phyloP scores from a whole-genome alignment of 2,329 filamentous ascomycete genomes.

The Berkeleyomyces rouxiae region DNA sequence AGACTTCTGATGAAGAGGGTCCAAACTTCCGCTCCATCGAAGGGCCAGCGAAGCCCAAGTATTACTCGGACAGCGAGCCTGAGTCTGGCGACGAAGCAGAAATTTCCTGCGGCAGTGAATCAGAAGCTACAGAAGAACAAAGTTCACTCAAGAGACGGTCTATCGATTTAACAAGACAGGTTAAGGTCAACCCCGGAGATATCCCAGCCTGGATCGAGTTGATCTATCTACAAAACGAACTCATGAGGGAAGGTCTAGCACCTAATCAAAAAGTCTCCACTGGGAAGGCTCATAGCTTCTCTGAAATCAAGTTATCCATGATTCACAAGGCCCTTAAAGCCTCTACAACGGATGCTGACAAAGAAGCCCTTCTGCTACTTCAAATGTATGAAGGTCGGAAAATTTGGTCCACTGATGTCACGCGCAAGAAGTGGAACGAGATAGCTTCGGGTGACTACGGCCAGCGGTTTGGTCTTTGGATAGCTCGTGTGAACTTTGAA shows the following conservation, averaged over 20 bases:
- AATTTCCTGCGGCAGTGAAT: not conserved
- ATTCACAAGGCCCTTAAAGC: constrained; percentile 60
- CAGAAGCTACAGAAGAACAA: constrained; percentile 20
- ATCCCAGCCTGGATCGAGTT: constrained; percentile 60
- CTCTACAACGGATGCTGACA: constrained; percentile 28
- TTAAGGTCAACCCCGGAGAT: constrained; percentile 50
- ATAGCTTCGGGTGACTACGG: constrained; percentile 25
- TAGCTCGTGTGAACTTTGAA: constrained; percentile 52
- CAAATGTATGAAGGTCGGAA: constrained; percentile 59
- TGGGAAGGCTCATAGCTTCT: constrained; percentile 50
- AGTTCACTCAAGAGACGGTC: constrained; percentile 36
- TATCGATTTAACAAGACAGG: constrained; percentile 43
- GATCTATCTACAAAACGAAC: constrained; percentile 58
- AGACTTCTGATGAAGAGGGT: constrained; percentile 27
- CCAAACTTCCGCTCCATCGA: constrained; percentile 50
- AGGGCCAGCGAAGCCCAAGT: constrained; percentile 38
- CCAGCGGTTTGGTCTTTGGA: constrained; percentile 50
- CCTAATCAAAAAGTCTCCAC: constrained; percentile 30
- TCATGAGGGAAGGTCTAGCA: constrained; percentile 37
- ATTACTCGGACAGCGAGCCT: constrained; percentile 30
- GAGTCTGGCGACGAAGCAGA: constrained; percentile 14
- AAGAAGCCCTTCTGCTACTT: constrained; percentile 45
- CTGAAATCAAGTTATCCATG: constrained; percentile 65
- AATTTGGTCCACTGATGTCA: constrained; percentile 50
- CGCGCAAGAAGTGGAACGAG: constrained; percentile 45